Base-by-base conservation (phyloP, 805 yeast species). In the Zygotorulaspora chibaensis region DNA sequence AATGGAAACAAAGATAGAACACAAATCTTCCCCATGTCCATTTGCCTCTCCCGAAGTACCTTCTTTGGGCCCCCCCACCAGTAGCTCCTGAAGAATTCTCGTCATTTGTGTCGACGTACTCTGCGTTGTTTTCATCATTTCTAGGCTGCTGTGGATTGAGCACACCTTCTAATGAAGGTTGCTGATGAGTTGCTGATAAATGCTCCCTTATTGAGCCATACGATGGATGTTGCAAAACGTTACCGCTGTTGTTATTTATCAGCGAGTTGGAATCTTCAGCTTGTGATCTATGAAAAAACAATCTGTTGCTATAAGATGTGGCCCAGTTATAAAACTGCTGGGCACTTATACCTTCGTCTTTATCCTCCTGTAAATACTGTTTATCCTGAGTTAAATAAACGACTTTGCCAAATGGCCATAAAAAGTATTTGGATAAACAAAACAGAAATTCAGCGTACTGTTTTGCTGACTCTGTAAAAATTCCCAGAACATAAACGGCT, bases 271-370 rank as follows among this genome's bases (percentile, higher is more conserved):
- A 35, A 23, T 41, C 33, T 26, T 46, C 43, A 16, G 57, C 38
- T 42, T 56, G 57, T n/a, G 66, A 57, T 40, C 67, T 54, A 41
- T 66, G 71, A 51, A 87, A 91, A 58, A 90, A 89, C 34, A 90
- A 72, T 28, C 89, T 88, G 53, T 83, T 85, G 50, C 80, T 82
- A 49, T 85, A 84, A 25, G 73, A 73, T 4, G 81, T 74, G 61
- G 95, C 83, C 99, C 99, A 91, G 49, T 83, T 74, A 53, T 84
- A 83, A 61, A 87, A 93, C 64, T 90, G 97, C 15, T 83, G 80
- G 8, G 88, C 72, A 4, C 90, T 77, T 28, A 91, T 77, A 15
- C 98, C 98, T 58, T 87, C 95, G 55, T 89, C 81, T 38, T 82
- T 85, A 64, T 91, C 99, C 65, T 91, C 98, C 35, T 77, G 75